phyloP scores from a whole-genome alignment of 495 filamentous ascomycete species.

The Penicillium waksmanii region DNA sequence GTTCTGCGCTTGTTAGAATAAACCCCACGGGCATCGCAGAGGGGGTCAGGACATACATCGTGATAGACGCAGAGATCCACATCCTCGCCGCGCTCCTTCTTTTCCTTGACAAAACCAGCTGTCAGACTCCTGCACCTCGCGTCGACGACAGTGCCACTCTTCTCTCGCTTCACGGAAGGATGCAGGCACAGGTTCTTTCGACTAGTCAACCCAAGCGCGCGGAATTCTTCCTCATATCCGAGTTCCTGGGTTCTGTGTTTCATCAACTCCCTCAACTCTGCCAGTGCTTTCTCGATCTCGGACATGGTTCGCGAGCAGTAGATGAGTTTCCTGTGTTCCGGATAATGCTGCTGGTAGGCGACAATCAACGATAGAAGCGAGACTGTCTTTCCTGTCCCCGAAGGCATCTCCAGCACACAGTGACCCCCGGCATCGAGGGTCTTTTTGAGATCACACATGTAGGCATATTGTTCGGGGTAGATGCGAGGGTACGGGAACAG shows the following conservation, averaged over 20 bases:
- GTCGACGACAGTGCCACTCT: constrained; percentile 92
- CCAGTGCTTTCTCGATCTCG: constrained; percentile 82
- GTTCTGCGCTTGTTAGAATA: constrained; percentile 59
- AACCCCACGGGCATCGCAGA: not conserved
- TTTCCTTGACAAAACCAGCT: constrained; percentile 95
- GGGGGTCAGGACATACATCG: constrained; percentile 59
- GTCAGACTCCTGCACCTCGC: constrained; percentile 93
- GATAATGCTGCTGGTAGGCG: constrained; percentile 90
- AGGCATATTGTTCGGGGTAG: constrained; percentile 98
- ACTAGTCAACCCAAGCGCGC: constrained; percentile 89
- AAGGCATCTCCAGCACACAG: constrained; percentile 99
- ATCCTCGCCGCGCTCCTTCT: constrained; percentile 91
- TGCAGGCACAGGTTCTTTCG: constrained; percentile 97
- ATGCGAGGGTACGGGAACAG: constrained; percentile 97
- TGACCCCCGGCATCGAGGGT: constrained; percentile 94
- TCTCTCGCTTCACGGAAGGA: constrained; percentile 91
- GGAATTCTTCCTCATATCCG: constrained; percentile 87
- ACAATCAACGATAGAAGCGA: constrained; percentile 94
- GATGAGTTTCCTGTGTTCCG: constrained; percentile 91
- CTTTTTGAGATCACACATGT: constrained; percentile 98
- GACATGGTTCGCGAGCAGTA: constrained; percentile 90
- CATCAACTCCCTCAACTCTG: constrained; percentile 91
- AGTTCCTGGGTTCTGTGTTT: constrained; percentile 87
- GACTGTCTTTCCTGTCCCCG: constrained; percentile 98
- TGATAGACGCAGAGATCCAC: constrained; percentile 95